Conservation (phyloP, 2,329 filamentous ascomycete species). For the Sarocladiaceae sp. region DNA sequence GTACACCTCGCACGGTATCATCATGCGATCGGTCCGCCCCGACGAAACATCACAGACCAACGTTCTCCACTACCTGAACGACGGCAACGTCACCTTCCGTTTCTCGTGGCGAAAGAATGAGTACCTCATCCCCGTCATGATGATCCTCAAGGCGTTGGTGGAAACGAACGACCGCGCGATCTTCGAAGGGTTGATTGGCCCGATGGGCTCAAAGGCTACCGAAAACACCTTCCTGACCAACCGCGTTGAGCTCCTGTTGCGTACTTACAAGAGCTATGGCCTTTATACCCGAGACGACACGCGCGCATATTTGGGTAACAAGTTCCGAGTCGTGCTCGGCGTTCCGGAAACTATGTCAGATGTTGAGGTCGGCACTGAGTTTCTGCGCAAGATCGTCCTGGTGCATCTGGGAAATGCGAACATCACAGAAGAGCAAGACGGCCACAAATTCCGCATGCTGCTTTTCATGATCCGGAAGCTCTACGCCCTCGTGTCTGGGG, state of each 20-base stretch:
- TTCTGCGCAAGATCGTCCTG: conserved; percentile 81
- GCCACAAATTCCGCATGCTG: conserved; percentile 89
- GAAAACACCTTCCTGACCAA: conserved; percentile 92
- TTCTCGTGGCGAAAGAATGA: conserved; percentile 98
- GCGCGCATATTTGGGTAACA: conserved; percentile 78
- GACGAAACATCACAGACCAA: conserved; percentile 98
- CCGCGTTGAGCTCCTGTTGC: conserved; percentile 82
- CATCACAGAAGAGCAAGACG: conserved; percentile 76
- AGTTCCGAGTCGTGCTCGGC: conserved; percentile 82
- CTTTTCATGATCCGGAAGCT: conserved; percentile 96
- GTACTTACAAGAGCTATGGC: conserved; percentile 88
- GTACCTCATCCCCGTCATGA: conserved; percentile 91
- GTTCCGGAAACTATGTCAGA: conserved; percentile 79
- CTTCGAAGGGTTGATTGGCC: conserved; percentile 85
- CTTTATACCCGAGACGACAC: conserved; percentile 78
- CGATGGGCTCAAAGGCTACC: conserved; percentile 66
- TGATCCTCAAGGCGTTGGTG: conserved; percentile 90
- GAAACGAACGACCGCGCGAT: conserved; percentile 97
- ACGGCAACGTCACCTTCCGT: conserved; percentile 93
- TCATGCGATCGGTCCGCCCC: conserved; percentile 86
- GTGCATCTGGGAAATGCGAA: conserved; percentile 84
- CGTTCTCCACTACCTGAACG: conserved; percentile 88
- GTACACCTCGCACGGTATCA: conserved; percentile 86
- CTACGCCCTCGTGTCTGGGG: conserved; percentile 85
- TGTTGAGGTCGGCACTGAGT: conserved; percentile 85